phyloP scores from a whole-genome alignment of 73 alveolate genomes.

The Loxodes magnus region DNA sequence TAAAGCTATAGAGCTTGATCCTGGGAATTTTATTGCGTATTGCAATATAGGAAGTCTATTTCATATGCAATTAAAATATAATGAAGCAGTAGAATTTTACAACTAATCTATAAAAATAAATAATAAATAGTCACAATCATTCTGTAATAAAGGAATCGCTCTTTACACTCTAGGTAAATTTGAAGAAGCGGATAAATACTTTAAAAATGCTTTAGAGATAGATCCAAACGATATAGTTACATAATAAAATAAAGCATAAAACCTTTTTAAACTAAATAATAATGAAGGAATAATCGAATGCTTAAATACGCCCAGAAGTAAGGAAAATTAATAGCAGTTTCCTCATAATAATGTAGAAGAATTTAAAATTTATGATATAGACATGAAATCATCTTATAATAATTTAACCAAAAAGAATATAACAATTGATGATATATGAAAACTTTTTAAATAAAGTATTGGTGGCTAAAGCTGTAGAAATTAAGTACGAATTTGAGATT shows the following conservation, averaged over 20 bases:
- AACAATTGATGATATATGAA: no score
- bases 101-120: neutral
- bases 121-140: neutral
- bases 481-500: no score
- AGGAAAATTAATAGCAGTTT: slow-evolving; percentile 34
- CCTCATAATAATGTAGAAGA: slow-evolving; percentile 28
- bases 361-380: slow-evolving; percentile 32
- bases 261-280: neutral
- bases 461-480: no score
- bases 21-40: no score
- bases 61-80: no score
- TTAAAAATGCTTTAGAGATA: neutral
- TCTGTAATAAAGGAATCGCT: slow-evolving; percentile 5
- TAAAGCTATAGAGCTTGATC: no score
- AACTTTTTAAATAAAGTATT: no score
- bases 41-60: no score
- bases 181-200: slow-evolving; percentile 23
- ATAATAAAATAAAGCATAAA: neutral
- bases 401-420: no score
- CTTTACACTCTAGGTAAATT: neutral
- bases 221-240: neutral
- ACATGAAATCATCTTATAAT: slow-evolving; percentile 27
- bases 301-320: slow-evolving; percentile 14
- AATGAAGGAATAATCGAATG: neutral
- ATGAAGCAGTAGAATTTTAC: neutral